Percentiles rank a stretch among this genome's conserved stretches.
phyloP scores from a whole-genome alignment of 345 rosid genomes.

The Crucihimalaya himalaica region DNA sequence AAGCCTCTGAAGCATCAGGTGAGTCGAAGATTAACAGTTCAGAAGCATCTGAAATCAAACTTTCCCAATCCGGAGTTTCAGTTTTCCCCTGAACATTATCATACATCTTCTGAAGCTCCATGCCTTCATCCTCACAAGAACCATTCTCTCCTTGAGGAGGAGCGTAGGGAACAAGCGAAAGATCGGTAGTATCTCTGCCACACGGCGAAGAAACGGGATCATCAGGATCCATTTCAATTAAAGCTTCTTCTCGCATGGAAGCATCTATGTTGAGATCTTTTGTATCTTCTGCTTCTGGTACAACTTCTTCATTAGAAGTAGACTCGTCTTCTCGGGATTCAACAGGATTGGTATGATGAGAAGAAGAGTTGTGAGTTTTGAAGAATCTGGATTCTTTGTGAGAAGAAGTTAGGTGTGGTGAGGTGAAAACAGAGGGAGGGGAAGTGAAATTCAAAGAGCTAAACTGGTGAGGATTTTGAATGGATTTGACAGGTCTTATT shows the following conservation, averaged over 20 bases:
- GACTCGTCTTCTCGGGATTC: constrained; percentile 40
- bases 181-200: constrained; percentile 26
- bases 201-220: constrained; percentile 39
- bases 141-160: constrained; percentile 37
- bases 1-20: constrained; percentile 67
- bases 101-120: constrained; percentile 36
- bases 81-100: constrained; percentile 41
- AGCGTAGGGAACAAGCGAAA: constrained; percentile 45
- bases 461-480: constrained; percentile 60
- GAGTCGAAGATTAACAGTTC: constrained; percentile 64
- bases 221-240: constrained; percentile 49
- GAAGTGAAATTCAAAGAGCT: constrained; percentile 72
- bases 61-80: constrained; percentile 65
- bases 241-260: constrained; percentile 47
- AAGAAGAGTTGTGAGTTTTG: constrained; percentile 47
- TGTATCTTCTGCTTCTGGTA: constrained; percentile 12
- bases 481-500: constrained; percentile 79
- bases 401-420: constrained; percentile 76
- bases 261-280: constrained; percentile 17
- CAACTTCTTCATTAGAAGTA: constrained; percentile 31
- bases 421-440: constrained; percentile 82
- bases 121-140: constrained; percentile 40
- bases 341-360: constrained; percentile 42
- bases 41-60: constrained; percentile 45
- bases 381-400: constrained; percentile 86